A percentile compares a stretch with the other conserved stretches of the same genome.
Conservation (phyloP, 2,329 filamentous ascomycete genomes). For the Ascocoryne sarcoides region DNA sequence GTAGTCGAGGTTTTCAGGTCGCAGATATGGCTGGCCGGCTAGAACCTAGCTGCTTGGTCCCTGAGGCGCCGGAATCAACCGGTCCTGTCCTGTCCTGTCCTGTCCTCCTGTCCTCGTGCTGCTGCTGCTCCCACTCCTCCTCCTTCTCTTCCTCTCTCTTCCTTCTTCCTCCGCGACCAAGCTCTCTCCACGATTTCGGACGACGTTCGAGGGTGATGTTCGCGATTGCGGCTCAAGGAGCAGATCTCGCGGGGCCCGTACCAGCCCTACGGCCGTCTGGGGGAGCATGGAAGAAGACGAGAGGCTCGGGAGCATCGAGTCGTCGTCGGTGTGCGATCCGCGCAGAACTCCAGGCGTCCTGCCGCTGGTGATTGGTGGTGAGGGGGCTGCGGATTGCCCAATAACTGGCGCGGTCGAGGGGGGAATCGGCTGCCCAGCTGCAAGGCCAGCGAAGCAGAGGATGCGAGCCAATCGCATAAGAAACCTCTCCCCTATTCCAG, state of each 20-base stretch:
- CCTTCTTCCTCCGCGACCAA: slow-evolving; percentile 13
- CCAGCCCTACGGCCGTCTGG: slow-evolving; percentile 1
- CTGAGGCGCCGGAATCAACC: too few species aligned
- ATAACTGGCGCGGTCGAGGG: background rate
- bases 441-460: slow-evolving; percentile 9
- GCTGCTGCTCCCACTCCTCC: slow-evolving; percentile 1
- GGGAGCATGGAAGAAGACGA: background rate
- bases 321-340: background rate
- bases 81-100: too few species aligned
- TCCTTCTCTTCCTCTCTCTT: too few species aligned
- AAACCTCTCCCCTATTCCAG: slow-evolving; percentile 3
- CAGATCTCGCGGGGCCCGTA: background rate
- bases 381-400: background rate
- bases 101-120: too few species aligned
- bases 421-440: background rate
- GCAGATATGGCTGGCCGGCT: slow-evolving; percentile 4
- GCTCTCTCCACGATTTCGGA: too few species aligned
- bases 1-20: slow-evolving; percentile 12
- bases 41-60: too few species aligned
- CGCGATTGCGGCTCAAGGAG: slow-evolving; percentile 13
- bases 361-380: slow-evolving; percentile 2
- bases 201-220: slow-evolving; percentile 4
- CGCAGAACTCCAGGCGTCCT: background rate
- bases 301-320: background rate
- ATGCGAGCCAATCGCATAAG: background rate